Conservation (phyloP, 2,329 filamentous ascomycete genomes). For the Fusarium anthophilum region DNA sequence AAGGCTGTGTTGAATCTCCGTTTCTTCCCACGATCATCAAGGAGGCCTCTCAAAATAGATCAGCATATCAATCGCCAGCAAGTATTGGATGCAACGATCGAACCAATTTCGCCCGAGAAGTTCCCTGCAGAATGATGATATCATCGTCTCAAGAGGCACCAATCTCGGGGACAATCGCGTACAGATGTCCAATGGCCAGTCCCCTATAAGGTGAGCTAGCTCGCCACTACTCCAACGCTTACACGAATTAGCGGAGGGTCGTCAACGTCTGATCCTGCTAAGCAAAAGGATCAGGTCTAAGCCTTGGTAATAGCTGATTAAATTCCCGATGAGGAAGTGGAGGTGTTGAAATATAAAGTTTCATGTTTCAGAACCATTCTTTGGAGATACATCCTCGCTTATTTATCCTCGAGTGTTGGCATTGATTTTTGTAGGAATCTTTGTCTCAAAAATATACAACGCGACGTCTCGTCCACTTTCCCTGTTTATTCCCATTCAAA, state of each 20-base stretch:
- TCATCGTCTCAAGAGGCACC: background rate
- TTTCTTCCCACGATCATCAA: rapidly evolving
- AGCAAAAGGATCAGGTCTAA: background rate
- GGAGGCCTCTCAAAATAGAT: background rate
- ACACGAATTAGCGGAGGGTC: background rate
- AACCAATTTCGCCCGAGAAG: no score
- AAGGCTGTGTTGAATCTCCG: background rate
- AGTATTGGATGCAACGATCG: background rate
- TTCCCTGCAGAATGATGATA: background rate
- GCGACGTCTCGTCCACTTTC: no score
- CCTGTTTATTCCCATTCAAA: rapidly evolving
- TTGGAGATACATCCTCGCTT: background rate
- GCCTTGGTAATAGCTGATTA: background rate
- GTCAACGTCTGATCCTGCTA: background rate
- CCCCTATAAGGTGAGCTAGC: background rate
- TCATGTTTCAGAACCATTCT: background rate
- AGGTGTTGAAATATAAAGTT: background rate
- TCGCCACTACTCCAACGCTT: background rate
- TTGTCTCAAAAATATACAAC: background rate
- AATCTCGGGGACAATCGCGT: rapidly evolving
- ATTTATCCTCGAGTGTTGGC: background rate
- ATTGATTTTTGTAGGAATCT: background rate
- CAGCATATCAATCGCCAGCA: no score
- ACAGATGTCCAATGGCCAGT: background rate
- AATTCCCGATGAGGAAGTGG: background rate